These are phyloP conservation scores for Colletotrichum endophyticum DNA, from an alignment of 2,329 filamentous ascomycete genomes.

Conservation along the genomic window DNA sequence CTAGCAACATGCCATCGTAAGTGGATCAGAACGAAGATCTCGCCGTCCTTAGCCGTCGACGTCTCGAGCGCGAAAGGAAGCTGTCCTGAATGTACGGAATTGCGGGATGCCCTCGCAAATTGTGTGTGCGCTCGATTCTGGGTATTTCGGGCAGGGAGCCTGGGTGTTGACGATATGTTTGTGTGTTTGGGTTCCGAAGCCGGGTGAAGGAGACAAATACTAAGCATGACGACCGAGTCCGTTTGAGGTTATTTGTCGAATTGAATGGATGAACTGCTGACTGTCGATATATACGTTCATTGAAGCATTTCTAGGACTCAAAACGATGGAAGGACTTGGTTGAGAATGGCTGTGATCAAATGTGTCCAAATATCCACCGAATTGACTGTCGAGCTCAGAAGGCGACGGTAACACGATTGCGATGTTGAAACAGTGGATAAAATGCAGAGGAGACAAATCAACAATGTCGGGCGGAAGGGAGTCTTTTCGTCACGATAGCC, in stretches of 20 bases:
- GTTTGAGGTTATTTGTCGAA: neutral
- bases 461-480: neutral
- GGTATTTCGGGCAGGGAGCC: neutral
- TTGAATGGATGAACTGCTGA: neutral
- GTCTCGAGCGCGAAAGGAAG: neutral
- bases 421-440: neutral
- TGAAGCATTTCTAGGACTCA: neutral
- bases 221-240: neutral
- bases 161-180: neutral
- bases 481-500: slow-evolving; percentile 8
- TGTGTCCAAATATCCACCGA: neutral
- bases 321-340: neutral
- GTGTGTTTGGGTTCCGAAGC: neutral
- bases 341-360: neutral
- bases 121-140: neutral
- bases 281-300: neutral
- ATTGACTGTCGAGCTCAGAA: neutral
- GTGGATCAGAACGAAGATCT: neutral
- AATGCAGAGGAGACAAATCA: neutral
- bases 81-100: neutral
- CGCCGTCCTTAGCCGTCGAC: neutral
- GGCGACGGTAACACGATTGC: neutral
- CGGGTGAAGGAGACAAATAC: neutral
- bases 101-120: neutral
- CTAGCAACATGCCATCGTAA: neutral